Percentiles rank a stretch among this genome's conserved stretches.
phyloP scores from a whole-genome alignment of 768 basidiomycete species.

The Terana coerulea region DNA sequence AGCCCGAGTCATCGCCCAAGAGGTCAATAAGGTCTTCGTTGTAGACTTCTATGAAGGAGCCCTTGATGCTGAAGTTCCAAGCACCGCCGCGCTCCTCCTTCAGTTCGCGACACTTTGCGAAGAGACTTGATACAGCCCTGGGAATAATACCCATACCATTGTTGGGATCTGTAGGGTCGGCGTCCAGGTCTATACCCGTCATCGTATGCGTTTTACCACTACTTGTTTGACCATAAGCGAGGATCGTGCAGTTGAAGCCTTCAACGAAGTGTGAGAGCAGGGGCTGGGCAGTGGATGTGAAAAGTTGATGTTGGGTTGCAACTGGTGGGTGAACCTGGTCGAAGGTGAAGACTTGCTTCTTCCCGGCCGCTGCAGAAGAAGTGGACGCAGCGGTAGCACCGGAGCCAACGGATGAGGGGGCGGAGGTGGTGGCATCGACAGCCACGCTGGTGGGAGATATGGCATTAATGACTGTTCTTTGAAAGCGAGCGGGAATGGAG shows the following conservation, averaged over 20 bases:
- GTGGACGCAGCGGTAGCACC: slow-evolving; percentile 38
- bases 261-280: slow-evolving; percentile 85
- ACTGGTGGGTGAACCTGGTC: slow-evolving; percentile 86
- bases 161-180: slow-evolving; percentile 75
- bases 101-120: slow-evolving; percentile 68
- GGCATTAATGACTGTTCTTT: slow-evolving; percentile 83
- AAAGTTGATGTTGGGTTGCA: slow-evolving; percentile 82
- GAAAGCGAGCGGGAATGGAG: slow-evolving; percentile 92
- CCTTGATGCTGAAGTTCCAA: slow-evolving; percentile 81
- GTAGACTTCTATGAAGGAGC: slow-evolving; percentile 96
- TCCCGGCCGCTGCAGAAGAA: slow-evolving; percentile 46
- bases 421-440: slow-evolving; percentile 68
- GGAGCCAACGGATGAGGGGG: slow-evolving; percentile 47
- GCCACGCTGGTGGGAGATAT: slow-evolving; percentile 69
- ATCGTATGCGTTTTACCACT: slow-evolving; percentile 98
- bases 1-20: slow-evolving; percentile 71
- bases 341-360: slow-evolving; percentile 87
- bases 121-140: slow-evolving; percentile 86
- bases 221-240: slow-evolving; percentile 97
- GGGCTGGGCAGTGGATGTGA: slow-evolving; percentile 78
- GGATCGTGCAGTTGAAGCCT: slow-evolving; percentile 96
- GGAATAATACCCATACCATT: slow-evolving; percentile 96
- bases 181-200: slow-evolving; percentile 92
- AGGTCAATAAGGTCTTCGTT: slow-evolving; percentile 99
- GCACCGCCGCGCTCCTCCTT: slow-evolving; percentile 70